Conservation (phyloP, 805 yeast species). For the Lachancea fermentati region DNA sequence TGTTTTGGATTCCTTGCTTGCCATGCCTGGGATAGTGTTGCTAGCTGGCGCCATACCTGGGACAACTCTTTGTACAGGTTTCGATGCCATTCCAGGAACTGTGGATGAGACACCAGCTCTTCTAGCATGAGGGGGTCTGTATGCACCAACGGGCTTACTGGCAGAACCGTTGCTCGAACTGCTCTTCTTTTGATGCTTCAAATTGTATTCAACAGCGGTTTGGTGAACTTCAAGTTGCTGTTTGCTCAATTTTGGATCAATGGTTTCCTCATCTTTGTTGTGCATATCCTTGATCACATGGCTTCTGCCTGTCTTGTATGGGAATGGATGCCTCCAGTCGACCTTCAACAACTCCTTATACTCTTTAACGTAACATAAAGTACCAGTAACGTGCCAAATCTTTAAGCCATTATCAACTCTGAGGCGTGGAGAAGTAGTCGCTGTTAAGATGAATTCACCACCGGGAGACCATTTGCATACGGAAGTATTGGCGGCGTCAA, state of each 20-base stretch:
- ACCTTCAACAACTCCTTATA: conserved; percentile 75
- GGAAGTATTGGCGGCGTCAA: conserved; percentile 92
- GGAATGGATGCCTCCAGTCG: conserved; percentile 66
- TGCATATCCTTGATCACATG: conserved; percentile 31
- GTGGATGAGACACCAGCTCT: conserved; percentile 30
- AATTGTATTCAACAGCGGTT: conserved; percentile 55
- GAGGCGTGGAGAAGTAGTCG: conserved; percentile 94
- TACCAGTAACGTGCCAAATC: conserved; percentile 89
- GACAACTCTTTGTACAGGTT: conserved; percentile 32
- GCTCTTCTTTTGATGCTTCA: conserved; percentile 33
- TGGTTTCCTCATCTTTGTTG: conserved; percentile 31
- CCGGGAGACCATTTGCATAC: conserved; percentile 98
- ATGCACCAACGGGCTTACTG: conserved; percentile 77
- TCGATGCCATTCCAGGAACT: conserved; percentile 30
- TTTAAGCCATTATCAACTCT: conserved; percentile 95
- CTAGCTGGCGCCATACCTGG: conserved; percentile 15
- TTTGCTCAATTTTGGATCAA: conserved; percentile 44
- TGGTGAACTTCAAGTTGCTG: conserved; percentile 63
- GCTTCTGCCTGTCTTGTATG: conserved; percentile 24
- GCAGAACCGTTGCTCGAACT: conserved; percentile 23
- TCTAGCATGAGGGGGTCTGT: conserved; percentile 95
- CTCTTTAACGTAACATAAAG: conserved; percentile 69
- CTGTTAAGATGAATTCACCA: conserved; percentile 87
- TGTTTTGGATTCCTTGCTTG: conserved; percentile 50
- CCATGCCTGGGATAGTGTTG: conserved; percentile 43